Conservation (phyloP, 352 stramenopile species). For the Phytophthora pluvialis region DNA sequence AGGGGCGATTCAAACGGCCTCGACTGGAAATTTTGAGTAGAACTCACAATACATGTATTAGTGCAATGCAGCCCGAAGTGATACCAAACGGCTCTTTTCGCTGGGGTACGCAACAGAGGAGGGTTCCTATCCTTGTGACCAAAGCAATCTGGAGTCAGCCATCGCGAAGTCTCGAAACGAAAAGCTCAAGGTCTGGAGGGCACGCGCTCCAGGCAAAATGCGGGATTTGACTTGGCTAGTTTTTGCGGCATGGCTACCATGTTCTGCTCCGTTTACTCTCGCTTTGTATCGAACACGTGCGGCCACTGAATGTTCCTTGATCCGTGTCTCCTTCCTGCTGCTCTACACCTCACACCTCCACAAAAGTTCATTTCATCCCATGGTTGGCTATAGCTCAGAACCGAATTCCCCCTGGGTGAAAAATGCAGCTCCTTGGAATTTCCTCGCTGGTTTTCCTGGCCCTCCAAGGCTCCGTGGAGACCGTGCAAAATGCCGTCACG, state of each 20-base stretch:
- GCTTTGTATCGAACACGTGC: constrained; percentile 31
- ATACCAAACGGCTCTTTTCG: constrained; percentile 31
- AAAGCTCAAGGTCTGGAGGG: constrained; percentile 7
- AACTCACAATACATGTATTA: too few species aligned
- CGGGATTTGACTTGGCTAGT: constrained; percentile 31
- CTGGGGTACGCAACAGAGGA: constrained; percentile 7
- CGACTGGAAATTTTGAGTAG: too few species aligned
- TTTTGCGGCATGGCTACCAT: constrained; percentile 25
- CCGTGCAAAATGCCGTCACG: constrained; percentile 38
- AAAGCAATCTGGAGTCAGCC: constrained; percentile 16
- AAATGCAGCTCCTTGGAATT: constrained; percentile 25
- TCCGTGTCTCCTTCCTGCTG: constrained; percentile 31
- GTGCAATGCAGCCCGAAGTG: constrained; percentile 20
- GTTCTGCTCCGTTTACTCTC: constrained; percentile 21
- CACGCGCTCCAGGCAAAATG: constrained; percentile 27
- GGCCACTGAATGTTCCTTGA: constrained; percentile 21
- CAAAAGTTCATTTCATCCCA: constrained; percentile 5
- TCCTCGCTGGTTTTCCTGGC: constrained; percentile 18
- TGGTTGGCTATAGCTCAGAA: constrained; percentile 20
- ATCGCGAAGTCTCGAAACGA: constrained; percentile 19
- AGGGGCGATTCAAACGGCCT: too few species aligned
- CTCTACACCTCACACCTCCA: neutral
- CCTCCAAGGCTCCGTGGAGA: constrained; percentile 20
- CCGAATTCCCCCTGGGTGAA: constrained; percentile 13
- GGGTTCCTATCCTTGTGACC: neutral